Evolutionary conservation across 495 filamentous ascomycete genomes (phyloP), one percentile per base, ranked within the genome.

Genomic region (Penicillium mononematosum): DNA sequence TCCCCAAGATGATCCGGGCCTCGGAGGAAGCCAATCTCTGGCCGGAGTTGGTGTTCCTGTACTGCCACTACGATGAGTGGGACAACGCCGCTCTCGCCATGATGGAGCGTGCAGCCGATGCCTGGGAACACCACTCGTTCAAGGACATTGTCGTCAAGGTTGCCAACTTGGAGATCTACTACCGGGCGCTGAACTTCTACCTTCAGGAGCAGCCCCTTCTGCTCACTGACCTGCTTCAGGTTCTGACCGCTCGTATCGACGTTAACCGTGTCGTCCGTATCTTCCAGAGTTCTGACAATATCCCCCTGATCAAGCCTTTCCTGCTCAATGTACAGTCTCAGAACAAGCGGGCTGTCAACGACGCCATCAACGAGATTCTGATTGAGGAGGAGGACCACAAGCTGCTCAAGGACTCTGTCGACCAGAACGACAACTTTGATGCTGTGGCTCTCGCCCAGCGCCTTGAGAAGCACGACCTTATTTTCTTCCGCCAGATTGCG

Each of bases 381-480:
- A 99, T 99, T 58, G 95, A 99, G 72, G 95, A 98, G 75, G 95
- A 98, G 64, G 95, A 99, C 69, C 90, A 99, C 81, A 98, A 99
- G 87, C 96, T 92, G 20, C 85, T 99, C 24, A 88, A 91, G 45
- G 95, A 99, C 76, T 98, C 95, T 9, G 94, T 96, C 22, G 90
- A 97, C 78, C 95, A 96, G 76, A 95, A 94, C 69, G 95, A 98
- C 78, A 99, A 99, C 77, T 99, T 98, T 63, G 95, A 99, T 70
- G 84, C 92, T 19, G 88, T 96, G 50, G 92, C 94, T n/a, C 86
- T 99, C 55, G 95, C 95, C 14, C 86, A 90, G 69, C 89, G 93
- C 45, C 78, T 99, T 14, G 95, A 99, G 82, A 88, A 89, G 72
- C 95, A 99, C 67, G 92, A 98, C 45, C 81, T 98, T 41, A 91